Evolutionary conservation across 2,329 filamentous ascomycete species (phyloP).

Genomic region (Trichocomaceae sp.): DNA sequence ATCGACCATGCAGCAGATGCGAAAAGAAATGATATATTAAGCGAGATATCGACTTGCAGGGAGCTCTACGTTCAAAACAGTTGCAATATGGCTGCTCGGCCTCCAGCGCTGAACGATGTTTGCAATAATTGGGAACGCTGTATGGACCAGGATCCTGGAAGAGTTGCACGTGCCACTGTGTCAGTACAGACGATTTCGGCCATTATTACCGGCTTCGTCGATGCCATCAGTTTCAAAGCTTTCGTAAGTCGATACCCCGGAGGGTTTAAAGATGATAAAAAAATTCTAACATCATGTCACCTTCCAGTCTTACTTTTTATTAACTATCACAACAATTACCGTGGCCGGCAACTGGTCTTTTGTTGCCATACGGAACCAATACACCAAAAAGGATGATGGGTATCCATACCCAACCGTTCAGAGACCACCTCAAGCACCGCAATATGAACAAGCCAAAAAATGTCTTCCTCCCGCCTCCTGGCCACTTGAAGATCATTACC

Average conservation of each 20-base stretch:
- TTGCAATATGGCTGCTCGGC: conserved; percentile 59
- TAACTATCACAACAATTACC: conserved; percentile 43
- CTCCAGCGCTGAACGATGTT: conserved; percentile 64
- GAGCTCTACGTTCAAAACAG: conserved; percentile 68
- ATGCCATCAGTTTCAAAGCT: conserved; percentile 80
- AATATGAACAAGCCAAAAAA: conserved; percentile 18
- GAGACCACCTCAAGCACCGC: conserved; percentile 19
- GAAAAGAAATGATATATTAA: conserved; percentile 61
- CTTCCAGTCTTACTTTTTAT: conserved; percentile 32
- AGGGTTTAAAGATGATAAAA: background rate
- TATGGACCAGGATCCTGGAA: conserved; percentile 75
- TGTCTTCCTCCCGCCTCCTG: conserved; percentile 20
- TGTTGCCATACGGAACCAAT: conserved; percentile 42
- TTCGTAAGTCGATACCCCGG: conserved; percentile 46
- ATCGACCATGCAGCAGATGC: conserved; percentile 65
- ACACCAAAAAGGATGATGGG: conserved; percentile 22
- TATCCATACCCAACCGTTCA: conserved; percentile 20
- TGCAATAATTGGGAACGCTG: conserved; percentile 81
- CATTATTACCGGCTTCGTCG: conserved; percentile 90
- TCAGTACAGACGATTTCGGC: conserved; percentile 82
- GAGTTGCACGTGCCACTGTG: conserved; percentile 71
- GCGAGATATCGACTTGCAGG: conserved; percentile 67
- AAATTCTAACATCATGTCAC: background rate
- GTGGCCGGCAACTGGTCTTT: conserved; percentile 56
- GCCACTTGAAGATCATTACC: conserved; percentile 10